phyloP scores from a whole-genome alignment of 306 rosid species.

The Corylus americana region DNA sequence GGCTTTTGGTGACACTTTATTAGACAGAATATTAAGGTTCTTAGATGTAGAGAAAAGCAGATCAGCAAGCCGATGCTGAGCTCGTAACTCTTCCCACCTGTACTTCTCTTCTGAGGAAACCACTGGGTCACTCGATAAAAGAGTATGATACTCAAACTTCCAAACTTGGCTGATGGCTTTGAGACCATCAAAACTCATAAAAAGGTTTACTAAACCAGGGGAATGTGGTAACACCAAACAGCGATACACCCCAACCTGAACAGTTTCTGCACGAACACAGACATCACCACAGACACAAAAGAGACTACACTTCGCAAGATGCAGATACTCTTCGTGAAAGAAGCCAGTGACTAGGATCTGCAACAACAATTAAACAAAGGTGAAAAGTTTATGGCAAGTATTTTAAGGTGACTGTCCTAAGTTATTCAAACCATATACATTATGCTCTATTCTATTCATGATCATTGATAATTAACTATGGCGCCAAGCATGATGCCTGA shows the following conservation, averaged over 20 bases:
- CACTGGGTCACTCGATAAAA: constrained; percentile 42
- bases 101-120: constrained; percentile 45
- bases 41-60: constrained; percentile 65
- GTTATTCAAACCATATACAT: neutral
- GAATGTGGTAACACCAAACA: constrained; percentile 68
- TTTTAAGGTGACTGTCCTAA: neutral
- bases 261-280: constrained; percentile 54
- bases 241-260: constrained; percentile 87
- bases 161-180: constrained; percentile 85
- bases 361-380: constrained; percentile 35
- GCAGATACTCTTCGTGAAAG: constrained; percentile 53
- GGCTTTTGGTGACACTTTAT: constrained; percentile 46
- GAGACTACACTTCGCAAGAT: constrained; percentile 65
- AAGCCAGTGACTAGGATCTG: constrained; percentile 83
- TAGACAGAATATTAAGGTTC: constrained; percentile 56
- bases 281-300: constrained; percentile 73
- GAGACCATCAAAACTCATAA: constrained; percentile 72
- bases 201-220: constrained; percentile 63
- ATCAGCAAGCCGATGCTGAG: constrained; percentile 72
- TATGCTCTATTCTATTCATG: neutral
- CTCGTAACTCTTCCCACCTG: constrained; percentile 60
- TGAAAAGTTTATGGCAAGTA: constrained; percentile 5
- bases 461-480: neutral
- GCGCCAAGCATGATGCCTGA: too few species aligned
- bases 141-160: constrained; percentile 73